Conservation (phyloP, 2,329 filamentous ascomycete genomes). For the Cercospora sesami region DNA sequence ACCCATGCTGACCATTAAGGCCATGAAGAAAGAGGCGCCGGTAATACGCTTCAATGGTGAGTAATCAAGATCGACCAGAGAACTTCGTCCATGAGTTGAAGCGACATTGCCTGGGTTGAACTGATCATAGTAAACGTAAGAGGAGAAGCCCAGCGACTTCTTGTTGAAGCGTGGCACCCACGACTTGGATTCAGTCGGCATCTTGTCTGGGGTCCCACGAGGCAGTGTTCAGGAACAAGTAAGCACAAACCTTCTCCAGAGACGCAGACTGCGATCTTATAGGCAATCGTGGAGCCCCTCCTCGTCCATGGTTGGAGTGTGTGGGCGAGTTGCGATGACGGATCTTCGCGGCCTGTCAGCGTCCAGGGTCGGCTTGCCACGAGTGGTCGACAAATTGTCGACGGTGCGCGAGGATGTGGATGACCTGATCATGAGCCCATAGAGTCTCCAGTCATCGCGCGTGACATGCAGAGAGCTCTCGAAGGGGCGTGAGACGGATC, state of each 20-base stretch:
- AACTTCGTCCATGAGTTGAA: slow-evolving; percentile 17
- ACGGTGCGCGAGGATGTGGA: neutral
- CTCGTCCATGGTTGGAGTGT: slow-evolving; percentile 3
- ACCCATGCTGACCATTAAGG: slow-evolving; percentile 39
- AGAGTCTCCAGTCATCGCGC: neutral
- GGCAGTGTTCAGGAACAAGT: slow-evolving; percentile 18
- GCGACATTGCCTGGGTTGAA: slow-evolving; percentile 17
- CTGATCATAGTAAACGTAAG: slow-evolving; percentile 22
- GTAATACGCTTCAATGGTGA: slow-evolving; percentile 22
- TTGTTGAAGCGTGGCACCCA: slow-evolving; percentile 6
- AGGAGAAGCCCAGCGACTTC: slow-evolving; percentile 15
- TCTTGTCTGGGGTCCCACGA: slow-evolving; percentile 16
- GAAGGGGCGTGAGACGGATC: slow-evolving; percentile 12
- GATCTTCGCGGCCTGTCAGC: slow-evolving; percentile 7
- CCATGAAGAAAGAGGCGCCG: slow-evolving; percentile 36
- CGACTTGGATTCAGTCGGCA: slow-evolving; percentile 11
- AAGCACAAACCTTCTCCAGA: slow-evolving; percentile 2
- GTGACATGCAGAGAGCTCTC: slow-evolving; percentile 5
- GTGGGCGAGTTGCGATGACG: neutral
- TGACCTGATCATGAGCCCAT: neutral
- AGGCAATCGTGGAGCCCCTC: slow-evolving; percentile 2
- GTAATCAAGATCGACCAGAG: slow-evolving; percentile 22
- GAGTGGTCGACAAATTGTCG: slow-evolving; percentile 2
- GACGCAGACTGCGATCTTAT: slow-evolving; percentile 11
- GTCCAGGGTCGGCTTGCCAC: neutral